Evolutionary conservation across 2,329 filamentous ascomycete species (phyloP).

Genomic region (Gnomoniopsis smithogilvyi): DNA sequence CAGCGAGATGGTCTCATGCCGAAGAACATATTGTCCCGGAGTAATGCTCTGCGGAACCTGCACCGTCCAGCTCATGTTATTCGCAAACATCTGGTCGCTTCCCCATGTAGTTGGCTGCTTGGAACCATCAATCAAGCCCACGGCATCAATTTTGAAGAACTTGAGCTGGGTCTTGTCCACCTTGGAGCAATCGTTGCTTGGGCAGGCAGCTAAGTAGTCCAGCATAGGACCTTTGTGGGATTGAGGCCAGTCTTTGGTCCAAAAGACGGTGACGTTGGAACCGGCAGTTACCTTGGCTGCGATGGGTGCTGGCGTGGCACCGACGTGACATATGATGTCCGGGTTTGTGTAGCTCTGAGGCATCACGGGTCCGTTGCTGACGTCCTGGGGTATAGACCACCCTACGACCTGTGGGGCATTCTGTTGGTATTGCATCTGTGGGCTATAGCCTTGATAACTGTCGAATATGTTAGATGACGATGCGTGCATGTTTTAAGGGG

Average conservation of each 20-base stretch:
- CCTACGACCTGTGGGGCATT: slow-evolving; percentile 27
- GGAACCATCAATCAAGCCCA: slow-evolving; percentile 28
- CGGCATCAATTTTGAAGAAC: slow-evolving; percentile 34
- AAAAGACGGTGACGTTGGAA: slow-evolving; percentile 25
- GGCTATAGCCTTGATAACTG: slow-evolving; percentile 29
- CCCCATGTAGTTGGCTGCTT: slow-evolving; percentile 29
- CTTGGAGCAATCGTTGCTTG: slow-evolving; percentile 27
- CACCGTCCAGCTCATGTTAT: slow-evolving; percentile 48
- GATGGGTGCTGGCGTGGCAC: slow-evolving; percentile 24
- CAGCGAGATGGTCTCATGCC: slow-evolving; percentile 50
- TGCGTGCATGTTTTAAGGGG: background rate
- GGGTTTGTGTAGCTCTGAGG: slow-evolving; percentile 22
- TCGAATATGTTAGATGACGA: slow-evolving; percentile 23
- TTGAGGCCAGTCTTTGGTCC: slow-evolving; percentile 26
- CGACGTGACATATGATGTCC: slow-evolving; percentile 28
- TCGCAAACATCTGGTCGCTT: slow-evolving; percentile 41
- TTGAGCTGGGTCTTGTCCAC: slow-evolving; percentile 30
- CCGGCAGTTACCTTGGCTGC: slow-evolving; percentile 26
- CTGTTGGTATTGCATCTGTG: slow-evolving; percentile 26
- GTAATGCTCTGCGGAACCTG: slow-evolving; percentile 42
- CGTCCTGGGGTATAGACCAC: slow-evolving; percentile 28
- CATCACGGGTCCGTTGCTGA: slow-evolving; percentile 27
- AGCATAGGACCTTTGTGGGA: slow-evolving; percentile 32
- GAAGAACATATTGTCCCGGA: slow-evolving; percentile 48
- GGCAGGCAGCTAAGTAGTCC: slow-evolving; percentile 35